Evolutionary conservation across 106 monocot species (phyloP), one percentile per base, ranked within the genome.

Genomic region (Allium fistulosum): DNA sequence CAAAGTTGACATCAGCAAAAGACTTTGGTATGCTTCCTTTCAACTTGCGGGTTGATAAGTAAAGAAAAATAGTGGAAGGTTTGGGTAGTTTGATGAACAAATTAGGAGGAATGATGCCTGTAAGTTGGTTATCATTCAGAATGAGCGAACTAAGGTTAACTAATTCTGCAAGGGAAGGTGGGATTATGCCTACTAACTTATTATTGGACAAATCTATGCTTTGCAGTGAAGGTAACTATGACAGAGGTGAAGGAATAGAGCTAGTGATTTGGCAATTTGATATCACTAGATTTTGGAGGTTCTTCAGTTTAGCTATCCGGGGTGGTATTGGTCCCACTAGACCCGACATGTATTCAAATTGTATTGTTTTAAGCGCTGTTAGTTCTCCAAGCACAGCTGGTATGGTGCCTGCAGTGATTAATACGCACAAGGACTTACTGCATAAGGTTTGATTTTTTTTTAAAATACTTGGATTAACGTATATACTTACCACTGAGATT

Each of bases 11-110:
- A 17, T 59, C 17, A 15, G 4, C 59, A 17, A 87, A 87, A 46
- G 46, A 62, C 15, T 55, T 55, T 55, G 53, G 53, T 11, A 55
- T 55, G 1, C 15, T 15, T 8, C 53, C 53, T 55, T 11, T 5
- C 6, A 87, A 58, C 62, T 22, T 9, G 68, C 83, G 80, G 74
- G 74, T 15, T 12, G 83, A 55, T 55, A 55, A 15, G 6, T 15
- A 12, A 15, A 55, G 53, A 37, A 37, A 37, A 11, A 12, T 2
- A 55, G 53, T 15, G 1, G 0, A 11, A 55, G 53, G 1, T 2
- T 55, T 55, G 53, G 1, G 1, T 12, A 15, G 55, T 11, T 72
- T 67, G 18, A 1, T 17, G 18, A 13, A 59, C 2, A 59, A 22
- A 59, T 75, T 26, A 51, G 55, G 48, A 65, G 62, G 87, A 49